Percentiles rank a stretch among this genome's conserved stretches.
Conservation (phyloP, 1,284 basidiomycete species). For the Rhodotorula sp. region DNA sequence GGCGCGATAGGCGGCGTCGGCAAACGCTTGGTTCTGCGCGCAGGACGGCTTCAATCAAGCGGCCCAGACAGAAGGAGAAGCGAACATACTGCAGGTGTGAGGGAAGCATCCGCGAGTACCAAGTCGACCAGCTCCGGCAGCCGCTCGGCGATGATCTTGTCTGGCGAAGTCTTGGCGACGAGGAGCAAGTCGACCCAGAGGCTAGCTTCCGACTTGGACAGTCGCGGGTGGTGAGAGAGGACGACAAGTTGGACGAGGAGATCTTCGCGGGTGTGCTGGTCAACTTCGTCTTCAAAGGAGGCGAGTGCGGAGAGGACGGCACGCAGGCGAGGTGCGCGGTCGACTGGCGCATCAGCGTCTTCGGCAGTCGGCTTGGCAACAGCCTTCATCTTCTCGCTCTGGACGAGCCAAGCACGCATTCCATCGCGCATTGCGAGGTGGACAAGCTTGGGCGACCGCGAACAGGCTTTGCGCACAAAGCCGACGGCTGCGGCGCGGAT, state of each 20-base stretch:
- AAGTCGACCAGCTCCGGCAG: constrained; percentile 57
- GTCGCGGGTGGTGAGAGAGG: constrained; percentile 68
- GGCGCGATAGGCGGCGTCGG: constrained; percentile 67
- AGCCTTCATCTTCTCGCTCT: constrained; percentile 17
- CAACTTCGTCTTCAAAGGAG: constrained; percentile 14
- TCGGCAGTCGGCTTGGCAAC: constrained; percentile 3
- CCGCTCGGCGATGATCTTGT: constrained; percentile 58
- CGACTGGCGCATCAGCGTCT: constrained; percentile 19
- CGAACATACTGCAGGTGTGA: constrained; percentile 10
- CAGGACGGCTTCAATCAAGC: background rate
- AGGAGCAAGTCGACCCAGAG: constrained; percentile 80
- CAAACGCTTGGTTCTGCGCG: constrained; percentile 41
- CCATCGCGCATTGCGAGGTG: constrained; percentile 61
- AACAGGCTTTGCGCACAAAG: constrained; percentile 52
- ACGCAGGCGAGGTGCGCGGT: constrained; percentile 32
- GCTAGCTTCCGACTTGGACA: constrained; percentile 25
- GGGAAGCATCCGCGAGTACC: constrained; percentile 37
- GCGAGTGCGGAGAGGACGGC: constrained; percentile 30
- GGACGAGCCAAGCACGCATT: constrained; percentile 27
- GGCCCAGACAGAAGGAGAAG: background rate
- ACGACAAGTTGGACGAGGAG: constrained; percentile 55
- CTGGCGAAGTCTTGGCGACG: constrained; percentile 66
- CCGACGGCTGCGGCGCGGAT: constrained; percentile 57
- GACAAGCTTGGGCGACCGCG: constrained; percentile 54
- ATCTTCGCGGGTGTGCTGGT: constrained; percentile 15